Evolutionary conservation across 768 basidiomycete genomes (phyloP).

Genomic region (Chiua virens): DNA sequence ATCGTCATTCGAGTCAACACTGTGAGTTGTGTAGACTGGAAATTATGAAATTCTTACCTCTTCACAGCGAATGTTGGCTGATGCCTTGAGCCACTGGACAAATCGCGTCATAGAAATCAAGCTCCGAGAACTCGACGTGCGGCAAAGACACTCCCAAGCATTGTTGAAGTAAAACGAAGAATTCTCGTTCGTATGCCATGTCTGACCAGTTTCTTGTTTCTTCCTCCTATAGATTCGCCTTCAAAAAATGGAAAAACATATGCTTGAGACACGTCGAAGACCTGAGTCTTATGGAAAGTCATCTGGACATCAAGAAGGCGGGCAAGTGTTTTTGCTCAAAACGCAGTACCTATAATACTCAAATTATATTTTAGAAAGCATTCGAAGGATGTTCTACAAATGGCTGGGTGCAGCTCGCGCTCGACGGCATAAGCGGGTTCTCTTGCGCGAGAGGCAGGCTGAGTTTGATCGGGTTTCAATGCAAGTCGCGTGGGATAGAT

Average conservation of each 20-base stretch:
- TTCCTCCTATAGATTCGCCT: constrained; percentile 44
- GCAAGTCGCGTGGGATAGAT: constrained; percentile 70
- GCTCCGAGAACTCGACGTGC: constrained; percentile 65
- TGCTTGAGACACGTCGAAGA: constrained; percentile 67
- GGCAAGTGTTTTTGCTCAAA: constrained; percentile 40
- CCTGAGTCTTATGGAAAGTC: constrained; percentile 80
- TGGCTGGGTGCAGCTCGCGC: constrained; percentile 66
- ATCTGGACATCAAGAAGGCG: constrained; percentile 77
- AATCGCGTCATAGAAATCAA: constrained; percentile 74
- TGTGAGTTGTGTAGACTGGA: constrained; percentile 30
- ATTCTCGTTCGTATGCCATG: constrained; percentile 6
- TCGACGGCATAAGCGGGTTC: constrained; percentile 57
- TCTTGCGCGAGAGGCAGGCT: constrained; percentile 60
- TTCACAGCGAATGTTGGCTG: constrained; percentile 51
- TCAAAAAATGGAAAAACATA: constrained; percentile 67
- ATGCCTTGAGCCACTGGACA: constrained; percentile 60
- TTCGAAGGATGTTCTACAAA: constrained; percentile 64
- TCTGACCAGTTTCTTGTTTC: background rate
- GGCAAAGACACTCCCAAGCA: constrained; percentile 43
- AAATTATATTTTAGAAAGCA: constrained; percentile 48
- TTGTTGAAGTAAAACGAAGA: constrained; percentile 36
- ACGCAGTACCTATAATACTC: background rate
- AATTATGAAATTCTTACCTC: constrained; percentile 1
- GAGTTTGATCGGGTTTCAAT: constrained; percentile 55
- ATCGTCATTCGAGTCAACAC: constrained; percentile 39